A percentile compares a stretch with the other conserved stretches of the same genome.
Evolutionary conservation across 768 basidiomycete genomes (phyloP).

Genomic region (Cantharellus anzutake): DNA sequence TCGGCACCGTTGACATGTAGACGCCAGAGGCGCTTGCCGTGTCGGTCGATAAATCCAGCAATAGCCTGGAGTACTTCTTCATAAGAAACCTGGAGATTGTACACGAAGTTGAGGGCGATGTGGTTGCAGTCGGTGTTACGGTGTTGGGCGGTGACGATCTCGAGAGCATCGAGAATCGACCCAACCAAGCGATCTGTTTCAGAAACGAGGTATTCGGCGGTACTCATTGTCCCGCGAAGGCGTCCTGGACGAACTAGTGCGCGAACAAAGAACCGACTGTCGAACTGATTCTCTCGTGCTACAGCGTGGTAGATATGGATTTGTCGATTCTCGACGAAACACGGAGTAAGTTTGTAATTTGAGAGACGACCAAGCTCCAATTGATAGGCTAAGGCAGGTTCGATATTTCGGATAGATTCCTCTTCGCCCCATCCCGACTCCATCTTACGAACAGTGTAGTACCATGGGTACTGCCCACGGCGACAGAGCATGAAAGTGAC

Average conservation of each 20-base stretch:
- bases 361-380: slow-evolving; percentile 91
- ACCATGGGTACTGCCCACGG: slow-evolving; percentile 78
- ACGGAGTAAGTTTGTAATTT: slow-evolving; percentile 91
- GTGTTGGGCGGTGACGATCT: slow-evolving; percentile 77
- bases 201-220: slow-evolving; percentile 93
- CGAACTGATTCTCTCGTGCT: slow-evolving; percentile 91
- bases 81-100: slow-evolving; percentile 86
- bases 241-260: slow-evolving; percentile 92
- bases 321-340: slow-evolving; percentile 91
- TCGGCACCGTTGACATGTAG: slow-evolving; percentile 96
- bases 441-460: slow-evolving; percentile 72
- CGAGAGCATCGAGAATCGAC: slow-evolving; percentile 81
- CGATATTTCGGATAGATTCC: slow-evolving; percentile 91
- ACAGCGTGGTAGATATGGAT: slow-evolving; percentile 96
- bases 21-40: slow-evolving; percentile 96
- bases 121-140: slow-evolving; percentile 95
- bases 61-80: slow-evolving; percentile 94
- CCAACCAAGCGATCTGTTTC: slow-evolving; percentile 96
- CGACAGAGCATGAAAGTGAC: slow-evolving; percentile 85
- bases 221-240: slow-evolving; percentile 78
- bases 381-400: slow-evolving; percentile 95
- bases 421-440: slow-evolving; percentile 77
- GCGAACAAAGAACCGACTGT: slow-evolving; percentile 94
- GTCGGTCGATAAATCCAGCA: slow-evolving; percentile 97
- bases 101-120: slow-evolving; percentile 98